Evolutionary conservation across 495 filamentous ascomycete genomes (phyloP).

Genomic region (Hapsidospora chrysogenum): DNA sequence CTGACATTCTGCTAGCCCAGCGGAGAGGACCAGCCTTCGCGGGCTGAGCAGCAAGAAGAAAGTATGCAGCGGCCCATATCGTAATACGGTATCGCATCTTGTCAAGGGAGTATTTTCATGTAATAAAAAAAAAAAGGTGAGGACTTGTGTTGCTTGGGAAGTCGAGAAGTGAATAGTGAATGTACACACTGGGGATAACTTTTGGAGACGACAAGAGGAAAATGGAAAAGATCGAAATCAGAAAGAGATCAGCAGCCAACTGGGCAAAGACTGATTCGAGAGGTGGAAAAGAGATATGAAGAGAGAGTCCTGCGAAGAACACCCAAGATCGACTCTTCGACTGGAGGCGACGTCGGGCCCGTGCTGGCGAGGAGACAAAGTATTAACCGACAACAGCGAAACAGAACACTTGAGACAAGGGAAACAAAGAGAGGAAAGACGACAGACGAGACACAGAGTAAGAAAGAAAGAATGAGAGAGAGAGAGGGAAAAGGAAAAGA

Average conservation of each 20-base stretch:
- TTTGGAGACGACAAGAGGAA: too few species aligned
- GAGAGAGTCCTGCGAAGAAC: too few species aligned
- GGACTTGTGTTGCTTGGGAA: not conserved
- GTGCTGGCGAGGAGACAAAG: not conserved
- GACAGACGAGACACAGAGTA: not conserved
- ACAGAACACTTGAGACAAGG: not conserved
- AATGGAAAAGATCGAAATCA: not conserved
- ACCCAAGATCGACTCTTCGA: too few species aligned
- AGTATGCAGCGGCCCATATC: not conserved
- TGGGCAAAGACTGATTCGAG: not conserved
- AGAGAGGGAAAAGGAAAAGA: conserved; percentile 1
- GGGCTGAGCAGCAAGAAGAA: not conserved
- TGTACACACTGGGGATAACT: too few species aligned
- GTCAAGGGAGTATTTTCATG: not conserved
- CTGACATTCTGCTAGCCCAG: not conserved
- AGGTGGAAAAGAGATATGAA: too few species aligned
- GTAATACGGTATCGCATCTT: not conserved
- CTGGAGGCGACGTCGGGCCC: not conserved
- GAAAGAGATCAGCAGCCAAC: not conserved
- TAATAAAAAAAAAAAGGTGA: not conserved
- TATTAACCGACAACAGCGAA: not conserved
- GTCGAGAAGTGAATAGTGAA: not conserved
- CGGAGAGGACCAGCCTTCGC: conserved; percentile 1
- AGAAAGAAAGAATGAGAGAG: conserved; percentile 1
- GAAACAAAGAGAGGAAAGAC: not conserved